Conservation (phyloP, 23 red algal genomes). For the Porphyridium purpureum region DNA sequence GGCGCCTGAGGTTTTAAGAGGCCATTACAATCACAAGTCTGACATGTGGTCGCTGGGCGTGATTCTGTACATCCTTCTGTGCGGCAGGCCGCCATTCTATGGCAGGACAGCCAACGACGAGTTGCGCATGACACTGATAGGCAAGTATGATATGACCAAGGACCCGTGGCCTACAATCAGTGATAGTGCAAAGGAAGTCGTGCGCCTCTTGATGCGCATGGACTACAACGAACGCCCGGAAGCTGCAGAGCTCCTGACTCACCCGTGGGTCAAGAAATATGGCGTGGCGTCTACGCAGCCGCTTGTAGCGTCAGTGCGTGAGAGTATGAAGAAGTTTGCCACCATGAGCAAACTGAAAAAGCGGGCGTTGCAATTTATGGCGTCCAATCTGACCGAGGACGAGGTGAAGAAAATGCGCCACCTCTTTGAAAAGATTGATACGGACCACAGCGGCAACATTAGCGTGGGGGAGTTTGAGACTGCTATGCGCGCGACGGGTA, state of each 20-base stretch:
- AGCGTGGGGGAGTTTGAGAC: background rate
- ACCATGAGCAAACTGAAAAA: background rate
- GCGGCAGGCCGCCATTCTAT: background rate
- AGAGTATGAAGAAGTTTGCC: background rate
- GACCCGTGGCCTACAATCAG: background rate
- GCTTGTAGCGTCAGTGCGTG: background rate
- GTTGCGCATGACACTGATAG: background rate
- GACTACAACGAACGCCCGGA: background rate
- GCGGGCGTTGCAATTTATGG: background rate
- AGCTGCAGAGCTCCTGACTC: background rate
- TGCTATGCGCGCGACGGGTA: background rate
- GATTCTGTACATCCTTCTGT: background rate
- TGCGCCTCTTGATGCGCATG: background rate
- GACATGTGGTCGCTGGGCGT: constrained; percentile 71
- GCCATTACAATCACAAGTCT: constrained; percentile 82
- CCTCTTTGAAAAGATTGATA: background rate
- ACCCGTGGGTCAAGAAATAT: background rate
- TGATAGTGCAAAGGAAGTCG: background rate
- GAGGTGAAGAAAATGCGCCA: background rate
- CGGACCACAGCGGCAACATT: background rate
- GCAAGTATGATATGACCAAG: background rate
- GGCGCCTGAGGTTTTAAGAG: constrained; percentile 84
- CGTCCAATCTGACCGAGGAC: background rate
- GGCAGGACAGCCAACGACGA: background rate
- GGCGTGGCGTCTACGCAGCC: background rate